Base-by-base conservation (phyloP, 305 asterid genomes). In the Striga hermonthica region DNA sequence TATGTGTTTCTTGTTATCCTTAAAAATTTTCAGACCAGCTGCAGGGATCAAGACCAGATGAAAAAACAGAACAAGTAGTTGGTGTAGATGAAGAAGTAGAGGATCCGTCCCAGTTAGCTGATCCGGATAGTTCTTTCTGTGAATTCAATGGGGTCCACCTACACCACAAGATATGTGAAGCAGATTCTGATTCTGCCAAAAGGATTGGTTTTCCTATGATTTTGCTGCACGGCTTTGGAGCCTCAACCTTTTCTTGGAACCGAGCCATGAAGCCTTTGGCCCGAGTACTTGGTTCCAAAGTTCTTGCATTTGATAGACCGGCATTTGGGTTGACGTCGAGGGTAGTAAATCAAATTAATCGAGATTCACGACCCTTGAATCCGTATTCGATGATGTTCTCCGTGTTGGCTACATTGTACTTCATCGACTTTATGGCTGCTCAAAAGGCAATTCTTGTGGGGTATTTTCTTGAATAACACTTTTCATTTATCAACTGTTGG, bases 261-360 rank as follows among this genome's bases (percentile, higher is more conserved):
- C 84, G 84, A 49, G 95, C 76, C 41, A 82, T 90, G 96, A 88
- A 90, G 66, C 87, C 86, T 65, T 74, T 90, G 68, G 85, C 95
- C 2, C 72, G 10, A 59, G 73, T 65, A 45, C 68, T 73, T 44
- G 83, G 91, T 44, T 80, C 92, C 6, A 88, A 86, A 82, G 91
- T 88, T 73, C 84, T 90, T 71, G 96, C 99, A 55, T 90, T 90
- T 76, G 99, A 90, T 68, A 85, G 99, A 76, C 99, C 97, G 8
- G 96, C 97, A 55, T 93, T 93, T 66, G 99, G 99, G 57, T 77
- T 93, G 80, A 90, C 99, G 7, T 78, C 97, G 49, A 84, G 96
- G 82, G 81, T 78, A 22, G 31, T 22, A 55, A 61, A 73, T 75
- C 74, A 74, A 6, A 22, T 38, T 11, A 72, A 65, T 58, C 76